phyloP scores from a whole-genome alignment of 768 basidiomycete genomes.

The Lactifluus subvellereus region DNA sequence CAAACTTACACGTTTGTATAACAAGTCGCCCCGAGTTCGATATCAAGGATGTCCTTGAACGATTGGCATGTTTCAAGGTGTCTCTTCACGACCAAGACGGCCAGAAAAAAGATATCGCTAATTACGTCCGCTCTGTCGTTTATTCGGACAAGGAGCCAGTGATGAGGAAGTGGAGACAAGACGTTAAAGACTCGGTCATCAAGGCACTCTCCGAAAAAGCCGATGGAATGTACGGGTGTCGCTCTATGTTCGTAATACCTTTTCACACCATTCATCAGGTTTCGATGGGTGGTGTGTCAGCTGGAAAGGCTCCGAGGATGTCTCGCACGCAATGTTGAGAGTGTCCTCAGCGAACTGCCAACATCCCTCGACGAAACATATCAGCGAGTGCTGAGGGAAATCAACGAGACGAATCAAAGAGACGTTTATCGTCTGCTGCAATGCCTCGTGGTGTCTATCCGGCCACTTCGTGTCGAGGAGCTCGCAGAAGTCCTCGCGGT shows the following conservation, averaged over 20 bases:
- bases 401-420: background rate
- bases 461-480: conserved; percentile 1
- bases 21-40: background rate
- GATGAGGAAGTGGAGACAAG: background rate
- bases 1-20: background rate
- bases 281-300: background rate
- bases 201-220: background rate
- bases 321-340: background rate
- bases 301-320: background rate
- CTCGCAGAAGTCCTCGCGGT: background rate
- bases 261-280: background rate
- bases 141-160: conserved; percentile 28
- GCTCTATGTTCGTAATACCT: background rate
- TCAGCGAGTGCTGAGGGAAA: background rate
- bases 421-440: background rate
- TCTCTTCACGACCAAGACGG: background rate
- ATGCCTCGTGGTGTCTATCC: background rate
- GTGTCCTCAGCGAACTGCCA: background rate
- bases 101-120: background rate
- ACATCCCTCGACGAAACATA: background rate
- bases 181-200: background rate
- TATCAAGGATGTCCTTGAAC: background rate
- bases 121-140: background rate
- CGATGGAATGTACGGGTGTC: background rate
- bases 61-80: background rate